phyloP scores from a whole-genome alignment of 2,329 filamentous ascomycete genomes.

The Colletotrichum euphorbiae region DNA sequence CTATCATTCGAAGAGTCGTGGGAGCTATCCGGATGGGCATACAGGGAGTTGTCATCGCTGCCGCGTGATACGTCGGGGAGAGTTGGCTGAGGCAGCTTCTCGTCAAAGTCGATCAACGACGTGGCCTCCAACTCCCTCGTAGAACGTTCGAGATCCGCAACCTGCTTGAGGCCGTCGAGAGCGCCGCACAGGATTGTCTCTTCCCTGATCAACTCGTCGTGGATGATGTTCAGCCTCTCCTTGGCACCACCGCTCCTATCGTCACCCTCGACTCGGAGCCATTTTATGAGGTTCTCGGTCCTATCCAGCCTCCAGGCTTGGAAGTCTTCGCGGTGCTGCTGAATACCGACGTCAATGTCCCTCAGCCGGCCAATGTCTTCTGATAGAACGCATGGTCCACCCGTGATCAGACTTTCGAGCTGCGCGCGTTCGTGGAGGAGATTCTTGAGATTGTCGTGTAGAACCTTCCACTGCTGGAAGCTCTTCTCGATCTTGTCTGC shows the following conservation, averaged over 20 bases:
- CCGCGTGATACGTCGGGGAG: not conserved
- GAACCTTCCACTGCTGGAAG: not conserved
- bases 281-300: not conserved
- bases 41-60: not conserved
- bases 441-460: not conserved
- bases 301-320: not conserved
- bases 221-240: not conserved
- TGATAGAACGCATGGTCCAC: no score
- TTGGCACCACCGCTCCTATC: not conserved
- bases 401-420: not conserved
- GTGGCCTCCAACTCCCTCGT: not conserved
- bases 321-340: not conserved
- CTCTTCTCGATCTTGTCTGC: not conserved
- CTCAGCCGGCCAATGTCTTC: slow-evolving; percentile 9
- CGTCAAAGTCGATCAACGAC: not conserved
- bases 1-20: no score
- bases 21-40: not conserved
- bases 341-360: not conserved
- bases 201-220: not conserved
- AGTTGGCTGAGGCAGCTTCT: not conserved
- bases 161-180: not conserved
- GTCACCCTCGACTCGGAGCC: not conserved
- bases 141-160: not conserved
- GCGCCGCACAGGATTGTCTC: not conserved
- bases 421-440: not conserved